A percentile compares a stretch with the other conserved stretches of the same genome.
These are phyloP conservation scores for Urochloa ruziziensis DNA, from an alignment of 176 grass and related monocot genomes.

Conservation along the genomic window DNA sequence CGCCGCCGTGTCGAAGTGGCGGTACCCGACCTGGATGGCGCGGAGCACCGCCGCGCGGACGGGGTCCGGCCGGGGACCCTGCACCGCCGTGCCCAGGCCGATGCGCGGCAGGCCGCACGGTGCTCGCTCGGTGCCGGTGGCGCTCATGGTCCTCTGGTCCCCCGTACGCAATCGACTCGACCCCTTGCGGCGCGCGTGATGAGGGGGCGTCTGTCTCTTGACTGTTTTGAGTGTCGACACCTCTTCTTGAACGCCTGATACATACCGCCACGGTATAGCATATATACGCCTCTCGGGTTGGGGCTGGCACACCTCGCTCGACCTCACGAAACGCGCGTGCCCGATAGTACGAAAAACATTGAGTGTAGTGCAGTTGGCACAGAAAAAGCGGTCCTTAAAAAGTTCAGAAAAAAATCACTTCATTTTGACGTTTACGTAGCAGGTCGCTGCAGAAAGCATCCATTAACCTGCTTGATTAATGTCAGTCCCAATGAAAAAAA, in stretches of 20 bases:
- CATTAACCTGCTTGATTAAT: too few species aligned
- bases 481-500: too few species aligned
- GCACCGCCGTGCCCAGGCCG: slow-evolving; percentile 62
- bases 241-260: too few species aligned
- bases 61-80: slow-evolving; percentile 36
- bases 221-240: too few species aligned
- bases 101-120: slow-evolving; percentile 31
- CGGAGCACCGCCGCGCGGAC: slow-evolving; percentile 41
- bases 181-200: too few species aligned
- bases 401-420: background rate
- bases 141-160: slow-evolving; percentile 26
- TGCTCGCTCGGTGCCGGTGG: background rate
- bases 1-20: slow-evolving; percentile 68
- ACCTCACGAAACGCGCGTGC: too few species aligned
- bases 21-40: slow-evolving; percentile 57
- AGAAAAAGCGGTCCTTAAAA: background rate
- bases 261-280: too few species aligned
- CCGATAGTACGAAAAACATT: background rate
- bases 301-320: too few species aligned
- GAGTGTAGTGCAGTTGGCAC: background rate
- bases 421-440: background rate
- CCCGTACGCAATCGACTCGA: too few species aligned
- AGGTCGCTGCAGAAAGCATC: too few species aligned
- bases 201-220: too few species aligned
- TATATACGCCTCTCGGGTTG: too few species aligned